Evolutionary conservation across 257 asterid species (phyloP), one percentile per base, ranked within the genome.

Genomic region (Scutellaria baicalensis): DNA sequence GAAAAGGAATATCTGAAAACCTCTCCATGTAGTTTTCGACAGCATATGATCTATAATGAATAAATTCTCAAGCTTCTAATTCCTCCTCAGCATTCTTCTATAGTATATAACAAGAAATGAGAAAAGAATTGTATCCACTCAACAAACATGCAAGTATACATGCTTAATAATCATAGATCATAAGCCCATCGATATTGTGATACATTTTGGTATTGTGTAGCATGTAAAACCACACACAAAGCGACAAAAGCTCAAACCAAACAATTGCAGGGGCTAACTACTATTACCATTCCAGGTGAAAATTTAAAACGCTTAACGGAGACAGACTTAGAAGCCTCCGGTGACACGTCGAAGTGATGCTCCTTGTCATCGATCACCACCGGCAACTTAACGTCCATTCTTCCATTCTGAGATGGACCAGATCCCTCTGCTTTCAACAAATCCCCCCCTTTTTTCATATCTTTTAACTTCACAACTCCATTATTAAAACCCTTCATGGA

Each of bases 201-300:
- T 67, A 61, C 18, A 42, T 33, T n/a, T 23, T 51, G 70, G 44
- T 51, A 31, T 58, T 9, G 68, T 70, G 18, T 40, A 50, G 36
- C 69, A 8, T 23, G 21, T 31, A 52, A 51, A 71, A 45, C 21
- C 54, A n/a, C 17, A 21, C 33, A 11, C 60, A 48, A 54, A 18
- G n/a, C 35, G 1, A 33, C 48, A 44, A 11, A 68, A 66, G 59
- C 69, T 79, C 48, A 20, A 70, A 56, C 43, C 50, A 51, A 9
- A 18, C 14, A 50, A 52, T 44, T 58, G 21, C 59, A 48, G 49
- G 60, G 59, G 50, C 33, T 9, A 59, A 35, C 6, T 5, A 68
- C 3, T 14, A 78, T 70, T 85, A 93, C 97, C 98, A 93, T 93
- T 82, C 97, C 97, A 8, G 96, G 97, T 10, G 99, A 93, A 83